Evolutionary conservation across 768 basidiomycete species (phyloP).

Genomic region (Lentinula sp.): DNA sequence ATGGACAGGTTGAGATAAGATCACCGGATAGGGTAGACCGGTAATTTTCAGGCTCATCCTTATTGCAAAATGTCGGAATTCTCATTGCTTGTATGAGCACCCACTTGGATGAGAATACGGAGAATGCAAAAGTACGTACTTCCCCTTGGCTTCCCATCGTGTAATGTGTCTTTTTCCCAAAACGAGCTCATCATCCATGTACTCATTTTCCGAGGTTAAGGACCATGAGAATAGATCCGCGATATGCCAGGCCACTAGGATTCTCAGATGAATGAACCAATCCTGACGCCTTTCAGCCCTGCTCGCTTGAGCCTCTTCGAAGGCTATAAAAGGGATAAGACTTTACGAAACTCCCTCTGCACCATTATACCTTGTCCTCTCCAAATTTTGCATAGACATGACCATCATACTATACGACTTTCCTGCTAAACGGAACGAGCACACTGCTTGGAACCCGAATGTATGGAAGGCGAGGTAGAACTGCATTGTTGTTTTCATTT

Average conservation of each 20-base stretch:
- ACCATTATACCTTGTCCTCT: not conserved
- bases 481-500: not conserved
- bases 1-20: too few species aligned
- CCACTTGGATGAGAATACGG: not conserved
- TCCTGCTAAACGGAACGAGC: not conserved
- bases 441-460: conserved; percentile 1
- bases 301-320: not conserved
- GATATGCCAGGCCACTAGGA: not conserved
- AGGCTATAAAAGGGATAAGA: not conserved
- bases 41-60: too few species aligned
- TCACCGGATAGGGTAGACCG: too few species aligned
- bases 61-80: too few species aligned
- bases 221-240: not conserved
- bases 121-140: not conserved
- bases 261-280: not conserved
- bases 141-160: not conserved
- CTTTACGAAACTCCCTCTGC: not conserved
- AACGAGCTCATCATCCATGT: not conserved
- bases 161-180: not conserved
- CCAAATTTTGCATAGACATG: not conserved
- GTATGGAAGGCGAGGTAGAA: not conserved
- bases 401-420: conserved; percentile 1
- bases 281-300: not conserved
- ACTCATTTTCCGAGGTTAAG: not conserved
- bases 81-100: not conserved